phyloP scores from a whole-genome alignment of 208 protist species.

The Ichthyophonus hoferi region DNA sequence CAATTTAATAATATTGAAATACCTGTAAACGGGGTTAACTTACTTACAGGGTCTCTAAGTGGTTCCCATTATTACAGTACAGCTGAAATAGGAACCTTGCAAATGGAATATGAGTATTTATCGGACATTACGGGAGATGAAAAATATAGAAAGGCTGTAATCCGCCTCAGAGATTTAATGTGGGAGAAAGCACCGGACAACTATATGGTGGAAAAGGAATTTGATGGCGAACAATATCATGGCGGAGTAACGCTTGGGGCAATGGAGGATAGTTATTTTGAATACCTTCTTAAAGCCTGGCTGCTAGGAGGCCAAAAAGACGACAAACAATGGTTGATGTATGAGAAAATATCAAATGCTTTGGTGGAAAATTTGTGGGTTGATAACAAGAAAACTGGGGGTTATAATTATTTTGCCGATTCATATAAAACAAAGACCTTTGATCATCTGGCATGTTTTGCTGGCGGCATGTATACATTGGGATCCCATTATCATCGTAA shows the following conservation, averaged over 20 bases:
- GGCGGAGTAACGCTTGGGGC: constrained; percentile 47
- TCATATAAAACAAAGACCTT: not conserved
- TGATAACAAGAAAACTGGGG: not conserved
- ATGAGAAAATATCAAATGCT: constrained; percentile 25
- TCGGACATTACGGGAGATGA: constrained; percentile 36
- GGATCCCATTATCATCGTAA: constrained; percentile 24
- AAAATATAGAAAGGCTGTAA: constrained; percentile 9
- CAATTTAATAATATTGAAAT: constrained; percentile 30
- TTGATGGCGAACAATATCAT: too few species aligned
- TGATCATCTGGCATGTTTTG: constrained; percentile 58
- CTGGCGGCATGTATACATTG: constrained; percentile 50
- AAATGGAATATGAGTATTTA: constrained; percentile 57
- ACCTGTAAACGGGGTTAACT: not conserved
- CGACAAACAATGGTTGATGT: constrained; percentile 34
- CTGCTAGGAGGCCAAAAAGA: not conserved
- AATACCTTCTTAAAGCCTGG: constrained; percentile 53
- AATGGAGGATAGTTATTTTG: constrained; percentile 58
- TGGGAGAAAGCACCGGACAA: not conserved
- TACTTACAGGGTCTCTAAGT: not conserved
- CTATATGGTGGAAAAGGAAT: too few species aligned
- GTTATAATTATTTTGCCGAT: not conserved
- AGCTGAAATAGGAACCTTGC: constrained; percentile 56
- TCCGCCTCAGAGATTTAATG: not conserved
- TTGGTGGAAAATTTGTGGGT: constrained; percentile 23
- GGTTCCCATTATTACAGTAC: not conserved